phyloP scores from a whole-genome alignment of 768 basidiomycete species.

The Leccinum obscurum region DNA sequence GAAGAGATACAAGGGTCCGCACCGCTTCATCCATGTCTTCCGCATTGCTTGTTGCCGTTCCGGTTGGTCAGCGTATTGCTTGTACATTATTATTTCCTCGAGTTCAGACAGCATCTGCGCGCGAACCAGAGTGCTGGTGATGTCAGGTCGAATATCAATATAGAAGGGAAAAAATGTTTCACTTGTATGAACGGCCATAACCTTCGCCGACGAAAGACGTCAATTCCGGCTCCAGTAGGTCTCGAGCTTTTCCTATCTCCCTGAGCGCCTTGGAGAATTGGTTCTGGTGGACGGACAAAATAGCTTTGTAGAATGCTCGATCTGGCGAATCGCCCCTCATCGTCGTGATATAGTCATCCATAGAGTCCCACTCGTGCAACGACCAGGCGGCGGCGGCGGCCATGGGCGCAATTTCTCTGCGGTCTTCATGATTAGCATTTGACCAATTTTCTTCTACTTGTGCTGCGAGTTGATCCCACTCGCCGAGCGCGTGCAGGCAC shows the following conservation, averaged over 20 bases:
- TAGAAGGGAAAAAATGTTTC: constrained; percentile 26
- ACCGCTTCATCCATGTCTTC: constrained; percentile 98
- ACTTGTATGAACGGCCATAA: constrained; percentile 98
- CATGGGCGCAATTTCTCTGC: constrained; percentile 91
- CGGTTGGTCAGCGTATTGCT: constrained; percentile 90
- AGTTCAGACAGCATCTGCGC: constrained; percentile 98
- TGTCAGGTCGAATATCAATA: constrained; percentile 15
- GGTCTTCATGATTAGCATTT: constrained; percentile 78
- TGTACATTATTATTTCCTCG: constrained; percentile 96
- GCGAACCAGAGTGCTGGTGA: constrained; percentile 83
- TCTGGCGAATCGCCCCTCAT: constrained; percentile 95
- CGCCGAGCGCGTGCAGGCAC: constrained; percentile 94
- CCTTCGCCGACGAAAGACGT: constrained; percentile 92
- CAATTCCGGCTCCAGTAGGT: constrained; percentile 87
- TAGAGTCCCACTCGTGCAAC: constrained; percentile 93
- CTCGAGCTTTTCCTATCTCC: constrained; percentile 92
- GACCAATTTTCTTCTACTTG: constrained; percentile 90
- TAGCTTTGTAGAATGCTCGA: constrained; percentile 93
- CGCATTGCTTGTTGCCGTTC: constrained; percentile 89
- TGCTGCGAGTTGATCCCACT: constrained; percentile 89
- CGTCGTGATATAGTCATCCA: constrained; percentile 94
- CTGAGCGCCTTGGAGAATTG: constrained; percentile 88
- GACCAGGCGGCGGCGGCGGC: constrained; percentile 98
- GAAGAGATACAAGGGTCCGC: constrained; percentile 11
- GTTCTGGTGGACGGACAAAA: constrained; percentile 93